Evolutionary conservation across 2,329 filamentous ascomycete genomes (phyloP).

Genomic region (Epichloe hybrida): DNA sequence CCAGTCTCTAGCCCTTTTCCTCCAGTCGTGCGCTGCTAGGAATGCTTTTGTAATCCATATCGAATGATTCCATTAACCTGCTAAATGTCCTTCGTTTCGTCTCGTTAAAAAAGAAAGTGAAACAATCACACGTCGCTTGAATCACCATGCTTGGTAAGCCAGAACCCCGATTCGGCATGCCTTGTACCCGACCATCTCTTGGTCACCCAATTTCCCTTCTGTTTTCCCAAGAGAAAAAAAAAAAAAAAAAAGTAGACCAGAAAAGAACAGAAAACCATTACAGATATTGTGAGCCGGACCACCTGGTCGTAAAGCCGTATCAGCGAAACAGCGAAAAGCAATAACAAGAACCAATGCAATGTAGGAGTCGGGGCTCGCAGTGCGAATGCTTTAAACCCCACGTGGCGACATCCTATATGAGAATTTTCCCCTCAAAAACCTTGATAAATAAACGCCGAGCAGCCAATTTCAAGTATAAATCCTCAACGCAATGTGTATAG

Average conservation of each 20-base stretch:
- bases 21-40: neutral
- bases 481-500: too few relatives aligned
- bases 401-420: neutral
- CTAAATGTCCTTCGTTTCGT: neutral
- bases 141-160: neutral
- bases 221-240: neutral
- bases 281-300: constrained; percentile 8
- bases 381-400: neutral
- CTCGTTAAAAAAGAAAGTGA: neutral
- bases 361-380: neutral
- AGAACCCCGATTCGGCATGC: neutral
- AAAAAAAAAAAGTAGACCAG: neutral
- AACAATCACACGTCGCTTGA: neutral
- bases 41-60: neutral
- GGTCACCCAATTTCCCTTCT: neutral
- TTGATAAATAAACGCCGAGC: constrained; percentile 1
- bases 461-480: neutral
- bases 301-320: constrained; percentile 10
- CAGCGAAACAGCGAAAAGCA: neutral
- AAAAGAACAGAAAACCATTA: neutral
- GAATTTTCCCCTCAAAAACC: neutral
- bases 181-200: neutral
- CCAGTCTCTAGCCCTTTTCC: neutral
- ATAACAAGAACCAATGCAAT: neutral
- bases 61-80: neutral